Evolutionary conservation across 78 protist genomes (phyloP).

Genomic region (Dictyostelium brefeldianum): DNA sequence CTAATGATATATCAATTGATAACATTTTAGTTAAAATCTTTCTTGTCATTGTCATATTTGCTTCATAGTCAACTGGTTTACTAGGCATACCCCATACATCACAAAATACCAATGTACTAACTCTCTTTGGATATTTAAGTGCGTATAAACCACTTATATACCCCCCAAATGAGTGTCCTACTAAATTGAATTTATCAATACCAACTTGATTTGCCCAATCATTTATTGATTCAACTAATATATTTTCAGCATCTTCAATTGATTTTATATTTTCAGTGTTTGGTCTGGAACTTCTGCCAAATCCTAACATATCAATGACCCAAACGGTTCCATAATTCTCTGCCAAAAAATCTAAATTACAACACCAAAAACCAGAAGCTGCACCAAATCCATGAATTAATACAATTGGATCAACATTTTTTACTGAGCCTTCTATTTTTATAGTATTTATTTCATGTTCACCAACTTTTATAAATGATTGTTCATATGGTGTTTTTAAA

Average conservation of each 20-base stretch:
- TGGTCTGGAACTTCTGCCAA: slow-evolving; percentile 72
- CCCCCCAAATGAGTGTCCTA: slow-evolving; percentile 79
- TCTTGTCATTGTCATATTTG: slow-evolving; percentile 4
- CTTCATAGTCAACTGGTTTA: slow-evolving; percentile 42
- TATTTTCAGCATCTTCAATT: slow-evolving; percentile 53
- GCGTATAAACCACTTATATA: slow-evolving; percentile 36
- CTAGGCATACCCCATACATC: slow-evolving; percentile 4
- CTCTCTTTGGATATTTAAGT: slow-evolving; percentile 40
- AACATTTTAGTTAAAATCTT: slow-evolving; percentile 22
- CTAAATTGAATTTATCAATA: slow-evolving; percentile 59
- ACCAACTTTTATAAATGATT: slow-evolving; percentile 45
- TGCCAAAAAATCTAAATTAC: slow-evolving; percentile 45
- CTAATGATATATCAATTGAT: slow-evolving; percentile 19
- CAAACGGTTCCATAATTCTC: slow-evolving; percentile 61
- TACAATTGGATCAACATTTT: slow-evolving; percentile 44
- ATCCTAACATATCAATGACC: slow-evolving; percentile 73
- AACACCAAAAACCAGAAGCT: slow-evolving; percentile 69
- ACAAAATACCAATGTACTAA: slow-evolving; percentile 14
- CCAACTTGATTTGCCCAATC: slow-evolving; percentile 64
- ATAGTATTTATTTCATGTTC: slow-evolving; percentile 43
- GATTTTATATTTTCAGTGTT: slow-evolving; percentile 13
- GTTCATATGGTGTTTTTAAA: slow-evolving; percentile 41
- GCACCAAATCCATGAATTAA: slow-evolving; percentile 76
- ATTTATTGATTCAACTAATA: slow-evolving; percentile 26
- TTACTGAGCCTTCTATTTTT: not conserved